Conservation (phyloP, 2,329 filamentous ascomycete genomes). For the Pezicula carpinea region DNA sequence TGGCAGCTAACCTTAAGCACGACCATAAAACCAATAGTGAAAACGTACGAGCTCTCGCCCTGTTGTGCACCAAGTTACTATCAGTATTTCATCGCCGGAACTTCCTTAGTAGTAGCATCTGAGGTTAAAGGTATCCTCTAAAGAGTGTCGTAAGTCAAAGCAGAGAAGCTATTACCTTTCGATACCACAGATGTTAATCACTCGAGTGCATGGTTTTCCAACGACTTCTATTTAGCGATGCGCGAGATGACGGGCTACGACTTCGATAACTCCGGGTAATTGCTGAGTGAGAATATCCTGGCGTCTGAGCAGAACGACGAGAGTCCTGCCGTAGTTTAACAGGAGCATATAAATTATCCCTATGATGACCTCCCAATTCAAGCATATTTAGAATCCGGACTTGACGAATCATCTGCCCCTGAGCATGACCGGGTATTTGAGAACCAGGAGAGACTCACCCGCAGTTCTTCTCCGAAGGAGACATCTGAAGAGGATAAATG, state of each 20-base stretch:
- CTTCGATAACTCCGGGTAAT: constrained; percentile 7
- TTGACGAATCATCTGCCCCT: background rate
- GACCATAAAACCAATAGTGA: too few relatives aligned
- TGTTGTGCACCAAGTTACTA: too few relatives aligned
- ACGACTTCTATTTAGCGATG: constrained; percentile 22
- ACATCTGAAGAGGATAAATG: constrained; percentile 18
- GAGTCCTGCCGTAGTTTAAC: background rate
- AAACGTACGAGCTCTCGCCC: too few relatives aligned
- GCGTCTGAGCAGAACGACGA: constrained; percentile 3
- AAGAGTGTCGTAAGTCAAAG: too few relatives aligned
- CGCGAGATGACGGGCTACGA: constrained; percentile 19
- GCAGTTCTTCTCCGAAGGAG: constrained; percentile 12
- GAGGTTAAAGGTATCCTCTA: background rate
- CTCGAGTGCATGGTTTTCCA: constrained; percentile 17
- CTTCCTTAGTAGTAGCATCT: too few relatives aligned
- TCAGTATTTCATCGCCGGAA: too few relatives aligned
- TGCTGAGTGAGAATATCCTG: constrained; percentile 6
- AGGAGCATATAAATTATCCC: background rate
- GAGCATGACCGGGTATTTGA: background rate
- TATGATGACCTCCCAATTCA: background rate
- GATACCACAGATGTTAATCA: background rate
- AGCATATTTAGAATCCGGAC: background rate
- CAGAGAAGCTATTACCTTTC: constrained; percentile 8
- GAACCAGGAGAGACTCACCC: constrained; percentile 1
- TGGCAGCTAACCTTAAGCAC: too few relatives aligned